Evolutionary conservation across 306 rosid genomes (phyloP), one percentile per base, ranked within the genome.

Genomic region (Glycine tomentella): DNA sequence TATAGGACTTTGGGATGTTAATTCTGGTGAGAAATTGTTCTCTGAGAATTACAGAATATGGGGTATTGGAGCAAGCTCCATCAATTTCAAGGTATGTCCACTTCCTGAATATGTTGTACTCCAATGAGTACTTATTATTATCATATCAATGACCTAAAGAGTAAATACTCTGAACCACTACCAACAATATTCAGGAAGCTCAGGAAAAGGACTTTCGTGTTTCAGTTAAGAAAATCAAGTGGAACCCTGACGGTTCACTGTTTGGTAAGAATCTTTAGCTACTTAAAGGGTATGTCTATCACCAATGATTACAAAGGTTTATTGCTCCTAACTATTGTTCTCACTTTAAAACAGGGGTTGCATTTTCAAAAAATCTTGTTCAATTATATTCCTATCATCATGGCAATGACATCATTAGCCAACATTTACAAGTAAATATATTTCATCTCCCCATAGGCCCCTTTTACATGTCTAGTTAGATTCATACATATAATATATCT

Each of bases 221-320:
- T 34, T 80, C 82, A 7, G 81, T 80, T 52, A 80, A 15, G 49
- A 69, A 45, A 59, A 57, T 80, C 69, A 15, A 40, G 31, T 84
- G 87, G 84, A 74, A 78, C 52, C 67, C 81, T 33, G 42, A 75
- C 20, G 84, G 84, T 42, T 15, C 61, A 51, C 38, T 58, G 3
- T 84, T 84, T 45, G 87, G 87, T 80, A 80, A 80, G 78, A 57
- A 78, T 75, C 51, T 75, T 51, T 14, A 72, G 31, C 64, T 76
- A 66, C 44, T 44, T 46, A 62, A 46, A 40, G 16, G 20, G 49
- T 44, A 14, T 44, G 50, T 69, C 56, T 16, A 70, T 51, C 25
- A 42, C 78, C 62, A 75, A 69, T 52, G 20, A 33, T 51, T 31
- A 3, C 12, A 6, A 6, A 76, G 14, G 58, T 67, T 52, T 59